Conservation (phyloP, 306 rosid species). For the Betula pendula region DNA sequence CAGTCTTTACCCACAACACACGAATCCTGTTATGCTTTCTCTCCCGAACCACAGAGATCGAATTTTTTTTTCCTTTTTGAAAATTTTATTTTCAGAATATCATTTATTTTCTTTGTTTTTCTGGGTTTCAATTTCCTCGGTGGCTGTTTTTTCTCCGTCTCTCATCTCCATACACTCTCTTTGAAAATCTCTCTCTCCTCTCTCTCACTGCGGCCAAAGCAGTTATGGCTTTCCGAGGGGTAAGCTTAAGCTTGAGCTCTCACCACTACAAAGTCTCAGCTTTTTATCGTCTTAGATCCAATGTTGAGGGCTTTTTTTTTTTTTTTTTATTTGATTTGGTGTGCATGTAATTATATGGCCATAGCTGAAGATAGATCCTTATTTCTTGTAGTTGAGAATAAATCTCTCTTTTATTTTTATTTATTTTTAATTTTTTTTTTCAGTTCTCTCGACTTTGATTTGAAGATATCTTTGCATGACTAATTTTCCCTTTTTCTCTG, state of each 20-base stretch:
- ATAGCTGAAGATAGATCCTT: neutral
- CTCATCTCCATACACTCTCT: constrained; percentile 19
- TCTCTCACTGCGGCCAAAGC: constrained; percentile 7
- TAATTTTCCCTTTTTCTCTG: neutral
- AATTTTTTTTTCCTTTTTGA: neutral
- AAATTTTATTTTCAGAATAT: neutral
- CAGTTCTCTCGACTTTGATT: neutral
- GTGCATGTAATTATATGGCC: neutral
- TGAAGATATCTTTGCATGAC: neutral
- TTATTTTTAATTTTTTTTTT: too few species aligned
- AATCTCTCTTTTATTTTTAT: neutral
- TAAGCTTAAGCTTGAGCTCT: constrained; percentile 44
- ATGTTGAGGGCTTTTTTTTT: neutral
- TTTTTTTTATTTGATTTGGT: neutral
- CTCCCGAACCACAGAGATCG: neutral
- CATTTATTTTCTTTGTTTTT: neutral
- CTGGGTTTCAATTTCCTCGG: neutral
- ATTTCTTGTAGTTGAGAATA: neutral
- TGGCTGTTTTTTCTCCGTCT: constrained; percentile 17
- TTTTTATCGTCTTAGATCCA: neutral
- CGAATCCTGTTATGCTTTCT: neutral
- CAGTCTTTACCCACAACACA: constrained; percentile 13
- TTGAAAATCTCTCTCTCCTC: constrained; percentile 23
- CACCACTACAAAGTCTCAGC: neutral
- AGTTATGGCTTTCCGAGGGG: constrained; percentile 63